A percentile compares a stretch with the other conserved stretches of the same genome.
These are phyloP conservation scores for Tricholoma flavovirens DNA, from an alignment of 768 basidiomycete species.

Conservation along the genomic window DNA sequence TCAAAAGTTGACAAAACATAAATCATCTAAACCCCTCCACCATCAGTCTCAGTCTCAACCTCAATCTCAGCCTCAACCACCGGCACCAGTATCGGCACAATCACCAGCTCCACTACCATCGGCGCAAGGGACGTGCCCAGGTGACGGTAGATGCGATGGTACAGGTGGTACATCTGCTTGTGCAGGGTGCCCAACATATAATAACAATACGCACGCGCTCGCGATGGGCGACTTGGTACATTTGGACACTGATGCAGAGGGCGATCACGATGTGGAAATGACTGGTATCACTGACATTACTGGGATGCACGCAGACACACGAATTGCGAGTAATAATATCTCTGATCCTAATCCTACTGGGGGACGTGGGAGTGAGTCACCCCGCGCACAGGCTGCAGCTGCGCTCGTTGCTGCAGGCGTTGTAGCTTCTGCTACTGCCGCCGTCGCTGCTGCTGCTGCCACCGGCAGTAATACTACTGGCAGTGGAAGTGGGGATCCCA, in stretches of 20 bases:
- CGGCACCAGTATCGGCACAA: no score
- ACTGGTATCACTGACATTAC: conserved; percentile 5
- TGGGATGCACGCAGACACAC: not conserved
- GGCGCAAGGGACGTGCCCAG: conserved; percentile 81
- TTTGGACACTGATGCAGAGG: conserved; percentile 16
- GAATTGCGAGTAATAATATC: not conserved
- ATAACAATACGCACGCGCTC: conserved; percentile 61
- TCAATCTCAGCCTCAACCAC: not conserved
- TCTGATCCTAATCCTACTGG: not conserved
- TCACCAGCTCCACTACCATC: not conserved
- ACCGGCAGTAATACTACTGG: not conserved
- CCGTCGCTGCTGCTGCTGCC: not conserved
- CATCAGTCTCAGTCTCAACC: not conserved
- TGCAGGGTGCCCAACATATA: conserved; percentile 94
- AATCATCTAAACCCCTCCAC: conserved; percentile 2
- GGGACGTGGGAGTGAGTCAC: conserved; percentile 10
- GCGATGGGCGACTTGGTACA: conserved; percentile 16
- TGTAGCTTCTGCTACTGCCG: conserved; percentile 5
- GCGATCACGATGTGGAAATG: conserved; percentile 15
- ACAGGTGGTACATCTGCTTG: conserved; percentile 92
- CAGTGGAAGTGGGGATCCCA: not conserved
- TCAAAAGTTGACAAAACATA: conserved; percentile 1
- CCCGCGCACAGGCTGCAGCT: conserved; percentile 12
- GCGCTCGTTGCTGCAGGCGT: conserved; percentile 18
- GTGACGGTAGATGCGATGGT: conserved; percentile 96